Base-by-base conservation (phyloP, 2,329 filamentous ascomycete species). In the Diaporthe vaccinii region DNA sequence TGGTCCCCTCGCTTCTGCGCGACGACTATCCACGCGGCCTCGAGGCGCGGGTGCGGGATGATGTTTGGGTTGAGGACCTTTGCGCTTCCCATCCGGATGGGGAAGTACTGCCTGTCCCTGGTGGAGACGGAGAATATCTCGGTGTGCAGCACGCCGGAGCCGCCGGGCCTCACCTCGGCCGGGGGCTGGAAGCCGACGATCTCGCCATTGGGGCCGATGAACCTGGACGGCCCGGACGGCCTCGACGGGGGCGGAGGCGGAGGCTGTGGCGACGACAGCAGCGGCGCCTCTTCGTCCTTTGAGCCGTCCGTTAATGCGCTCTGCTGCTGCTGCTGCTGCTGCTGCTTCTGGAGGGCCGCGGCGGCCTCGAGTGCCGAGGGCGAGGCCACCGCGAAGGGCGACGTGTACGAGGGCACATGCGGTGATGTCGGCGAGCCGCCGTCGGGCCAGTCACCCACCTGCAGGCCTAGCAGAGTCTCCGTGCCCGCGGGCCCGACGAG, bases 1-100 rank as follows among this genome's bases (percentile, higher is more conserved):
- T 7, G 31, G 49, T 25, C n/a, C 31, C 78, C 77, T n/a, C 76
- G 72, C 31, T 77, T 76, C 78, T 91, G 89, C 5, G 88, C 88
- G 5, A 89, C 84, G 34, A 91, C 84, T 75, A 88, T 86, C 84
- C 86, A 91, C 1, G 84, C 87, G 55, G 89, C 80, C 3, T 84
- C 80, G 9, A 84, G 79, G 1, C 79, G 81, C 3, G 89, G 89
- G 78, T 91, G 90, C 0, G 90, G 89, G 53, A 91, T 85, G 77
- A 91, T 86, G 80, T 89, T 91, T 22, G 90, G 89, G 75, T 91
- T 91, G 74, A 88, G 85, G 44, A 84, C 84, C 9, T 78, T 73
- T 8, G 83, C 78, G 46, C 81, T 80, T 15, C 82, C 84, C 76
- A 91, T 90, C 22, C 84, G 80, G 79, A 91, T 85, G 36, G 78